Evolutionary conservation across 106 monocot species (phyloP).

Genomic region (Posidonia australis): DNA sequence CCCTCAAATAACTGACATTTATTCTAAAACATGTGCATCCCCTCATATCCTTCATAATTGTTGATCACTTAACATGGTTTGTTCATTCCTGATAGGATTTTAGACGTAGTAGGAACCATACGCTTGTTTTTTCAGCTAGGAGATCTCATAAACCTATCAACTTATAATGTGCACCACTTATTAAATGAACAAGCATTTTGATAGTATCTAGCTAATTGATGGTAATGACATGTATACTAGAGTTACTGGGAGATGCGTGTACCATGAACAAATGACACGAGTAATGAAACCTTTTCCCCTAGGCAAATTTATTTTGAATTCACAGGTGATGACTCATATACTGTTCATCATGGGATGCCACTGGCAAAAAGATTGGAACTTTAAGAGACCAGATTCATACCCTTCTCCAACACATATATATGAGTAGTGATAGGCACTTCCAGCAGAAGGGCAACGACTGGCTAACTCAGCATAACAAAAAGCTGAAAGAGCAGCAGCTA

Average conservation of each 20-base stretch:
- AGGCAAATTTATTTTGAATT: too few relatives aligned
- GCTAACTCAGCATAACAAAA: slow-evolving; percentile 99
- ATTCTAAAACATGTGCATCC: neutral
- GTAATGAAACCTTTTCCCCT: too few relatives aligned
- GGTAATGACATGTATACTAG: neutral
- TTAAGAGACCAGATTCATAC: slow-evolving; percentile 20
- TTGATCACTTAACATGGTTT: too few relatives aligned
- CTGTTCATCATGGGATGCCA: neutral
- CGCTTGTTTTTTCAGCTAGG: too few relatives aligned
- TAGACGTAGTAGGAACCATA: too few relatives aligned
- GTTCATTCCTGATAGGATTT: too few relatives aligned
- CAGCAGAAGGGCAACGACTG: slow-evolving; percentile 97
- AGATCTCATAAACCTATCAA: too few relatives aligned
- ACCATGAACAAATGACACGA: neutral
- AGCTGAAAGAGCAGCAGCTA: slow-evolving; percentile 93
- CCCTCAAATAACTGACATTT: neutral
- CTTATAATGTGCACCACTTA: too few relatives aligned
- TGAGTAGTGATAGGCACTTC: slow-evolving; percentile 97
- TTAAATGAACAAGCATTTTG: too few relatives aligned
- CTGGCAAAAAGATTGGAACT: neutral
- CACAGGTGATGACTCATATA: neutral
- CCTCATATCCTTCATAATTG: too few relatives aligned
- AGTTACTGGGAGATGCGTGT: neutral
- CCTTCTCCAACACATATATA: slow-evolving; percentile 99
- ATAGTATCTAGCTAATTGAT: too few relatives aligned